phyloP scores from a whole-genome alignment of 495 filamentous ascomycete genomes.

The Chaetomium tenue region DNA sequence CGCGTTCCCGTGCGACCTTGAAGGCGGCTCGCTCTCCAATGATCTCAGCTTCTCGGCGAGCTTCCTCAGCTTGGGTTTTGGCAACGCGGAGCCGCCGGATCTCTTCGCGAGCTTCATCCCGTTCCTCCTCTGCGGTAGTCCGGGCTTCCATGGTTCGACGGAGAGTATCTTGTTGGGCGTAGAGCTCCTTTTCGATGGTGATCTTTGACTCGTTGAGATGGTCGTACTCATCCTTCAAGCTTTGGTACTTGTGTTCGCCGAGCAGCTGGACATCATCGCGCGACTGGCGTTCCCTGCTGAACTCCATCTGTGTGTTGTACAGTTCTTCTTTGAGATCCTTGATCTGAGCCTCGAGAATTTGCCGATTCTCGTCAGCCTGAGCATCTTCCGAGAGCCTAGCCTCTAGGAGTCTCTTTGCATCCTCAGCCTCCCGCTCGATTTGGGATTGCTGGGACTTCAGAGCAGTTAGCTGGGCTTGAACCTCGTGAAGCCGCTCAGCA shows the following conservation, averaged over 20 bases:
- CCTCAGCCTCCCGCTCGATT: conserved; percentile 82
- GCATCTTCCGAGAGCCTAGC: conserved; percentile 86
- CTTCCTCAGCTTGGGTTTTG: conserved; percentile 79
- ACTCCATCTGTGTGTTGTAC: conserved; percentile 78
- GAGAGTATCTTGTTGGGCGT: conserved; percentile 92
- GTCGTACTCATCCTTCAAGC: conserved; percentile 79
- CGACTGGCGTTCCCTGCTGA: conserved; percentile 92
- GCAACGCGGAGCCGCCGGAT: conserved; percentile 77
- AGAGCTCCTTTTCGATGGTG: conserved; percentile 96
- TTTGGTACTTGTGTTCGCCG: conserved; percentile 79
- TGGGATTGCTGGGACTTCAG: conserved; percentile 79
- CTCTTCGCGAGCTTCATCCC: conserved; percentile 84
- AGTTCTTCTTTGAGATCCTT: conserved; percentile 82
- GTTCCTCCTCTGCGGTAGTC: conserved; percentile 73
- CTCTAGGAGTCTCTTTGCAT: conserved; percentile 82
- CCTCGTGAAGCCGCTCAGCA: conserved; percentile 71
- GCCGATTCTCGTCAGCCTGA: conserved; percentile 79
- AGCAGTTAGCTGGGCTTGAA: conserved; percentile 83
- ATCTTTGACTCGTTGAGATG: conserved; percentile 94
- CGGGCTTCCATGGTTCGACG: conserved; percentile 83
- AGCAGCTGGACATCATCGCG: conserved; percentile 92
- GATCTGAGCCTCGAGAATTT: conserved; percentile 83
- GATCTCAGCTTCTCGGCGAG: conserved; percentile 76
- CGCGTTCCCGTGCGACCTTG: conserved; percentile 75
- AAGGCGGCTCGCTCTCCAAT: conserved; percentile 76